Percentiles rank a stretch among this genome's conserved stretches.
These are phyloP conservation scores for Xylariomycetidae sp. DNA, from an alignment of 2,329 filamentous ascomycete species.

Conservation along the genomic window DNA sequence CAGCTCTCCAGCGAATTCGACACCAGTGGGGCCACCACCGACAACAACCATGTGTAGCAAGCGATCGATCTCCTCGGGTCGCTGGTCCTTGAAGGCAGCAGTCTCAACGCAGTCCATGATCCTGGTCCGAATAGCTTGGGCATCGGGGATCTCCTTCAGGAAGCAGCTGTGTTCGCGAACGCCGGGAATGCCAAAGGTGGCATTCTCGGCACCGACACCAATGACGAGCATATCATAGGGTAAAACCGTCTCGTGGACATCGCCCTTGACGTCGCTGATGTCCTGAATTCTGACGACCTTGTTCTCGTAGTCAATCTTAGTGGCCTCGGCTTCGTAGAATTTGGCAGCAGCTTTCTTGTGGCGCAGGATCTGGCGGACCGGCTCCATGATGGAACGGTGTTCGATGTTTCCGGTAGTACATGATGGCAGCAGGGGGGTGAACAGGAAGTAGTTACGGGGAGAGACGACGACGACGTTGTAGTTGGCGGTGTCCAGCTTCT, in stretches of 20 bases:
- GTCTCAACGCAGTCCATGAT: slow-evolving; percentile 99
- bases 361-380: slow-evolving; percentile 89
- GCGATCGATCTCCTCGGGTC: slow-evolving; percentile 79
- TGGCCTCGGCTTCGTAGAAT: slow-evolving; percentile 97
- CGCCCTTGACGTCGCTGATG: slow-evolving; percentile 87
- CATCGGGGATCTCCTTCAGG: slow-evolving; percentile 95
- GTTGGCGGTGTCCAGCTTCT: slow-evolving; percentile 98
- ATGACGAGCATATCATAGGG: slow-evolving; percentile 98
- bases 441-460: slow-evolving; percentile 98
- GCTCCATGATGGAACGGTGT: slow-evolving; percentile 99
- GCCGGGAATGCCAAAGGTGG: slow-evolving; percentile 95
- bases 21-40: slow-evolving; percentile 89
- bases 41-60: slow-evolving; percentile 97
- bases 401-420: slow-evolving; percentile 97
- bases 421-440: slow-evolving; percentile 93
- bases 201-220: slow-evolving; percentile 95
- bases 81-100: slow-evolving; percentile 95
- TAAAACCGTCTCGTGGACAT: slow-evolving; percentile 76
- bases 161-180: slow-evolving; percentile 95
- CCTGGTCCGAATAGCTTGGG: slow-evolving; percentile 92
- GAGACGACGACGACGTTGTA: slow-evolving; percentile 99
- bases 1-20: slow-evolving; percentile 96
- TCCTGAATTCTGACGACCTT: slow-evolving; percentile 86
- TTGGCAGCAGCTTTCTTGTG: slow-evolving; percentile 91
- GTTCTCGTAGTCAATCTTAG: slow-evolving; percentile 87